Conservation (phyloP, 768 basidiomycete genomes). For the Agrocybe chaxingu region DNA sequence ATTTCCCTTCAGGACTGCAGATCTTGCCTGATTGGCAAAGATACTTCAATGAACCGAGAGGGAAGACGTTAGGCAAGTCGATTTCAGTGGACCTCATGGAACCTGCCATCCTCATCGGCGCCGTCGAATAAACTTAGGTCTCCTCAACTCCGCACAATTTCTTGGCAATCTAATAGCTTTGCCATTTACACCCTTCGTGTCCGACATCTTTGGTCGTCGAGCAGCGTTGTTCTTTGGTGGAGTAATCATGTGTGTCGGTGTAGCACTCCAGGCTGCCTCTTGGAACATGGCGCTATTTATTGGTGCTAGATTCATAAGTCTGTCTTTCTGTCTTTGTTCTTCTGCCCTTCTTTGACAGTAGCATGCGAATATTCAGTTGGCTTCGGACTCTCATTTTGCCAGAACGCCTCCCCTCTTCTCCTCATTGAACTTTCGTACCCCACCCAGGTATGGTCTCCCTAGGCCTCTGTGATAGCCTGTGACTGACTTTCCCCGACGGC, state of each 20-base stretch:
- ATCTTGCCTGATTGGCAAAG: slow-evolving; percentile 62
- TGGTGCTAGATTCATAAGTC: slow-evolving; percentile 53
- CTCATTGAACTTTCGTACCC: slow-evolving; percentile 70
- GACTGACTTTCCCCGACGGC: background rate
- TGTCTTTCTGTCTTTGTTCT: slow-evolving; percentile 13
- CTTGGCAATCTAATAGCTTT: slow-evolving; percentile 59
- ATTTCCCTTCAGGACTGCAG: slow-evolving; percentile 48
- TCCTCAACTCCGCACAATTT: slow-evolving; percentile 65
- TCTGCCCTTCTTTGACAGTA: slow-evolving; percentile 1
- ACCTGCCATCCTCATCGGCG: background rate
- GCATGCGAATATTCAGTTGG: slow-evolving; percentile 44
- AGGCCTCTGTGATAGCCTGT: background rate
- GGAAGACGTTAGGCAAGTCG: slow-evolving; percentile 43
- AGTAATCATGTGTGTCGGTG: slow-evolving; percentile 61
- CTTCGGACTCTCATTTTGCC: slow-evolving; percentile 57
- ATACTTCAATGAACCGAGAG: slow-evolving; percentile 51
- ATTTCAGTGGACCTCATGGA: background rate
- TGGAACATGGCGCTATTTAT: slow-evolving; percentile 49
- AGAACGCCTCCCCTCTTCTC: slow-evolving; percentile 61
- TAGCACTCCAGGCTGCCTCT: slow-evolving; percentile 50
- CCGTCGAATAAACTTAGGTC: slow-evolving; percentile 29
- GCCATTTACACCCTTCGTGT: slow-evolving; percentile 58
- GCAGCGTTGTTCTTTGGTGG: slow-evolving; percentile 58
- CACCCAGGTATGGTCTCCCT: slow-evolving; percentile 46
- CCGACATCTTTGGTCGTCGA: slow-evolving; percentile 63